Base-by-base conservation (phyloP, 176 grass and related monocot genomes). In the Metroxylon sagu region DNA sequence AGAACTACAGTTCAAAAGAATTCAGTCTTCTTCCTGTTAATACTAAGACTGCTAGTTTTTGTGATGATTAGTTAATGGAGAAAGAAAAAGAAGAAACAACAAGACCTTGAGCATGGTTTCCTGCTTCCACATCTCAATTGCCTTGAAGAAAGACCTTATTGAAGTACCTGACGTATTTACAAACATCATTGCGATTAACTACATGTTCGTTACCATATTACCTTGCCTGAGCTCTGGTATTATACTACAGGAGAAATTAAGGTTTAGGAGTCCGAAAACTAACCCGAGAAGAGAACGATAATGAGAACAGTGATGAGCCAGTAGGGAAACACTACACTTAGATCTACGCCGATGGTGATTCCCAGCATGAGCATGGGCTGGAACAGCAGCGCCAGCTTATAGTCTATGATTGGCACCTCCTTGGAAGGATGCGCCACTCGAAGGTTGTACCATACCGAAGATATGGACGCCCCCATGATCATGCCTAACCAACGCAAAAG, bases 301-400 rank as follows among this genome's bases (percentile, higher is more conserved):
- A 98, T 98, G 59, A 98, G 94, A 49, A 98, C 49, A 48, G 94
- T 93, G 73, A 98, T 98, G 71, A 98, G 82, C 94, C 94, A 98
- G 72, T 79, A 98, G 4, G 94, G 94, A 64, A 98, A 98, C 60
- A 89, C 74, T 16, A 98, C 85, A 64, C 94, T 98, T 48, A 98
- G 88, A 64, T 98, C 88, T 52, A 98, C 94, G 1, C 94, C 94
- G 30, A 93, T 74, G 51, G 94, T 98, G 80, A 98, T 98, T 25
- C 94, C 94, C 63, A 98, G 82, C 94, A 98, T 85, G 35, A 98
- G 88, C 85, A 93, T 89, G 50, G 94, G 94, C 83, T 98, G 94
- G 80, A 98, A 98, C 62, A 98, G 76, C 71, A 98, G 49, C 12
- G 88, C 76, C 19, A 98, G 84, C 26, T 83, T 89, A 71, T 98